A percentile compares a stretch with the other conserved stretches of the same genome.
These are phyloP conservation scores for Rhynchospora tenuis DNA, from an alignment of 176 grass and related monocot species.

Conservation along the genomic window DNA sequence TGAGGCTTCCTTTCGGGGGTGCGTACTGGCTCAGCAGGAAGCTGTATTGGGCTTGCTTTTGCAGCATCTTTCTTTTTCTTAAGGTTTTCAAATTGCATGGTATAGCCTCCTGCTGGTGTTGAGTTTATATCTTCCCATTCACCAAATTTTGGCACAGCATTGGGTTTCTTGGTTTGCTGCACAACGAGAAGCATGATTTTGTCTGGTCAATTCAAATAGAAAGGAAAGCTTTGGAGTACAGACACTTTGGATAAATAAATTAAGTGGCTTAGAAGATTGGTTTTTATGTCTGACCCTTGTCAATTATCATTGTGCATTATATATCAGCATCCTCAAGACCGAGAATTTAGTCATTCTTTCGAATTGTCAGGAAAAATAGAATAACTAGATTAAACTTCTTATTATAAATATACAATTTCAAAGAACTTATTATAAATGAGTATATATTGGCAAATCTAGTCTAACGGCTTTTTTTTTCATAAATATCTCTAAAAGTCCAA, in stretches of 20 bases:
- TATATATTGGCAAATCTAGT: background rate
- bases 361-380: background rate
- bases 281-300: background rate
- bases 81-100: constrained; percentile 62
- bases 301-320: background rate
- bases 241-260: background rate
- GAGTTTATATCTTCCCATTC: constrained; percentile 54
- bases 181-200: background rate
- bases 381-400: background rate
- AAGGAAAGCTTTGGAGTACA: background rate
- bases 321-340: background rate
- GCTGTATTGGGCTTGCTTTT: constrained; percentile 4
- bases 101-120: constrained; percentile 34
- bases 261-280: background rate
- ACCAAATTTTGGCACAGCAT: constrained; percentile 54
- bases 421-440: background rate
- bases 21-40: constrained; percentile 32
- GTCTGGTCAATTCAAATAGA: background rate
- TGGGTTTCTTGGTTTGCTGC: constrained; percentile 31
- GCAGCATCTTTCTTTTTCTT: constrained; percentile 46
- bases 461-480: background rate
- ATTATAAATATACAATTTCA: no score
- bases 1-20: background rate
- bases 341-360: background rate
- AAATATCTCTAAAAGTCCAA: background rate